Percentiles rank a stretch among this genome's conserved stretches.
Evolutionary conservation across 805 yeast genomes (phyloP).

Genomic region (Priceomyces medius): DNA sequence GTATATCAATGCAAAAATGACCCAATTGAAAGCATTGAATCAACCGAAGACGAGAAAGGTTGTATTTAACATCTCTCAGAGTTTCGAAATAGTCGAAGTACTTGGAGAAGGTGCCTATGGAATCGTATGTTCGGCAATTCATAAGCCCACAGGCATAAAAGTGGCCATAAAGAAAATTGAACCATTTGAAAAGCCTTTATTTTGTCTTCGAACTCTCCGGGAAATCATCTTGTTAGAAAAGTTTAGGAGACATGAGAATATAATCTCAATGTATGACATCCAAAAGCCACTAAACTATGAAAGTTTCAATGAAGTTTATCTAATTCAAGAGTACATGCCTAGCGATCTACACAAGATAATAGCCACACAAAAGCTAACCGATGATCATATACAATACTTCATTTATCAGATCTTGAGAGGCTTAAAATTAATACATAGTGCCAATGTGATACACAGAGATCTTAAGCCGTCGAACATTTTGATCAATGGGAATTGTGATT

Average conservation of each 20-base stretch:
- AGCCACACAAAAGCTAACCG: conserved; percentile 52
- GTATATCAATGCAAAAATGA: not conserved
- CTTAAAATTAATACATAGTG: conserved; percentile 67
- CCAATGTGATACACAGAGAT: conserved; percentile 74
- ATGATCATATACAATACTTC: conserved; percentile 70
- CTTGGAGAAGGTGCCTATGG: conserved; percentile 86
- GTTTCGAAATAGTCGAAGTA: conserved; percentile 57
- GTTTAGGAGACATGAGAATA: conserved; percentile 67
- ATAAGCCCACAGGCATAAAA: conserved; percentile 54
- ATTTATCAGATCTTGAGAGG: conserved; percentile 70
- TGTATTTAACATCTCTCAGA: conserved; percentile 62
- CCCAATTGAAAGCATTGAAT: not conserved
- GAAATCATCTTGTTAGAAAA: conserved; percentile 66
- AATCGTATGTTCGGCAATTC: conserved; percentile 68
- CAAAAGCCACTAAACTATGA: conserved; percentile 61
- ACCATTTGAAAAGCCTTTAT: conserved; percentile 64
- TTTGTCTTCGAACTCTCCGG: conserved; percentile 67
- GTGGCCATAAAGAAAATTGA: conserved; percentile 80
- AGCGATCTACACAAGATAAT: conserved; percentile 68
- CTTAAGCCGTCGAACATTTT: conserved; percentile 72
- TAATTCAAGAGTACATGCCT: conserved; percentile 78
- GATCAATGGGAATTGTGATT: conserved; percentile 67
- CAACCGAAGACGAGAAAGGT: conserved; percentile 12
- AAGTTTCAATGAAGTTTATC: conserved; percentile 67
- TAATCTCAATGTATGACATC: conserved; percentile 62